Percentiles rank a stretch among this genome's conserved stretches.
These are phyloP conservation scores for Aspergillus flavus DNA, from an alignment of 2,329 filamentous ascomycete genomes.

Conservation along the genomic window DNA sequence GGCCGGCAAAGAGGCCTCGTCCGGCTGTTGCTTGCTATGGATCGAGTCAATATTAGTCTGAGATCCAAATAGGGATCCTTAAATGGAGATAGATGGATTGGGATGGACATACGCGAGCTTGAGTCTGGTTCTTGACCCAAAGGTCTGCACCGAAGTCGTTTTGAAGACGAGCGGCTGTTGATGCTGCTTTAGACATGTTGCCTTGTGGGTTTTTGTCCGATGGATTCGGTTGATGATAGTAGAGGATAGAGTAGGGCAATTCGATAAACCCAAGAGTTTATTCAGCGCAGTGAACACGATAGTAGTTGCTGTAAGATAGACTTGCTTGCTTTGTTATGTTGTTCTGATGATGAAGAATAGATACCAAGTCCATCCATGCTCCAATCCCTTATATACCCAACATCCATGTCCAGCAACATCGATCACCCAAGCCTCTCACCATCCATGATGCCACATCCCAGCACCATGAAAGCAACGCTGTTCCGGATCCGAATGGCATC, in stretches of 20 bases:
- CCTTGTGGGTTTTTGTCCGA: background rate
- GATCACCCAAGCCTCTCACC: background rate
- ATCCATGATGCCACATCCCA: background rate
- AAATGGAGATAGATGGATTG: background rate
- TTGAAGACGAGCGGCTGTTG: constrained; percentile 25
- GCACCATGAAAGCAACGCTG: background rate
- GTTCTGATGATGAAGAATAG: background rate
- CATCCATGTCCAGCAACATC: background rate
- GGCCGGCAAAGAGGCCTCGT: constrained; percentile 41
- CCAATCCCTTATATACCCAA: background rate
- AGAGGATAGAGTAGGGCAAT: background rate
- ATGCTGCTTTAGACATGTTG: background rate
- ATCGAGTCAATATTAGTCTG: background rate
- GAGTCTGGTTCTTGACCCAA: constrained; percentile 30
- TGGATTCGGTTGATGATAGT: background rate
- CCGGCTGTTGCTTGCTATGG: constrained; percentile 35
- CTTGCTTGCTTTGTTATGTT: background rate
- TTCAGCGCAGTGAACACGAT: background rate
- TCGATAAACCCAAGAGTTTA: background rate
- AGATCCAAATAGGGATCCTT: background rate
- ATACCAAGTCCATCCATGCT: background rate
- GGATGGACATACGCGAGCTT: background rate
- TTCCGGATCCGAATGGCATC: constrained; percentile 1
- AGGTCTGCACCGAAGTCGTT: constrained; percentile 41
- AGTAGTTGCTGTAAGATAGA: background rate